Conservation (phyloP, 2,329 filamentous ascomycete genomes). For the Chaetomiaceae sp. region DNA sequence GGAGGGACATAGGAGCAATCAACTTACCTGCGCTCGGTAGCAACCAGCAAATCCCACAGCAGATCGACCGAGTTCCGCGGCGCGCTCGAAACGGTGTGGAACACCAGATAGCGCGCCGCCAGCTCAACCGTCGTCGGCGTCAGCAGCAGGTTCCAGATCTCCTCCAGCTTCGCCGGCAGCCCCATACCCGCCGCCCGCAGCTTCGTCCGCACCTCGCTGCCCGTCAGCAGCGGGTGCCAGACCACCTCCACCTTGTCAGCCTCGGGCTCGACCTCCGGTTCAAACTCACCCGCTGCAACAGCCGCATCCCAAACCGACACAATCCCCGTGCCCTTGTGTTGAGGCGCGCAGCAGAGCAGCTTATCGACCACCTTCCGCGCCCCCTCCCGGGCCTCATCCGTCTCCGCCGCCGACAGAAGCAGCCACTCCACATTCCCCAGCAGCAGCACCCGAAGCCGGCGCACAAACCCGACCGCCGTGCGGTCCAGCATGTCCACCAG, state of each 20-base stretch:
- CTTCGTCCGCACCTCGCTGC: neutral
- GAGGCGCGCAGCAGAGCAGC: too few species aligned
- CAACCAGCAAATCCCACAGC: slow-evolving; percentile 5
- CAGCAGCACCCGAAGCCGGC: neutral
- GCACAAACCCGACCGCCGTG: neutral
- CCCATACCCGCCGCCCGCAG: neutral
- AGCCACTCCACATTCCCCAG: neutral
- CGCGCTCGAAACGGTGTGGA: neutral
- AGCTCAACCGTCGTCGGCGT: neutral
- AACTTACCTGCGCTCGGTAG: neutral
- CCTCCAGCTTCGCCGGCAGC: neutral
- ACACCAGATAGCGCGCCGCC: neutral
- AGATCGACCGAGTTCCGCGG: neutral
- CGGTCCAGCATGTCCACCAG: neutral
- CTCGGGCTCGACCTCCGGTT: too few species aligned
- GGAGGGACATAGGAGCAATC: too few species aligned
- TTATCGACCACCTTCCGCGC: too few species aligned
- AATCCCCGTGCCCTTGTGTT: too few species aligned
- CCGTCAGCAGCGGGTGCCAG: neutral
- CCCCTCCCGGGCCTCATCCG: too few species aligned
- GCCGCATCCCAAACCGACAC: too few species aligned
- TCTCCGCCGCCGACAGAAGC: too few species aligned
- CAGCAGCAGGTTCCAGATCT: neutral
- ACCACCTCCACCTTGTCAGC: neutral
- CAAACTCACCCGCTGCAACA: too few species aligned